Evolutionary conservation across 2,329 filamentous ascomycete genomes (phyloP).

Genomic region (Hymenoscyphus repandus): DNA sequence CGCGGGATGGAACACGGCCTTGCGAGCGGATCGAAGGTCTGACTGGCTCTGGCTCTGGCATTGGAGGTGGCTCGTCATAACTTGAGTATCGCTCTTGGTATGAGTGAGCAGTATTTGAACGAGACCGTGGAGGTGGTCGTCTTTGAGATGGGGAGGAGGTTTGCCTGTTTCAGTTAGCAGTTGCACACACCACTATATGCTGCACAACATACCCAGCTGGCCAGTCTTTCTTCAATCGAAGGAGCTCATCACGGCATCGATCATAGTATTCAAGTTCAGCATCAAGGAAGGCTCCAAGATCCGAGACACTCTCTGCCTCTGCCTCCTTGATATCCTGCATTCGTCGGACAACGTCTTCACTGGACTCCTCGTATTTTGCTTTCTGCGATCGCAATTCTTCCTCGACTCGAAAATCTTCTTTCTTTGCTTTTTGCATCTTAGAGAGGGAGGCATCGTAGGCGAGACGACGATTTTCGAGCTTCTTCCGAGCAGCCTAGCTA

Average conservation of each 20-base stretch:
- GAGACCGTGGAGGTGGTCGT: conserved; percentile 37
- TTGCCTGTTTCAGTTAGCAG: conserved; percentile 21
- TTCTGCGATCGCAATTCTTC: conserved; percentile 88
- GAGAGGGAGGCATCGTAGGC: conserved; percentile 85
- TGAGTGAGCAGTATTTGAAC: conserved; percentile 60
- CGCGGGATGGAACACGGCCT: conserved; percentile 24
- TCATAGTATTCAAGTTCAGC: conserved; percentile 90
- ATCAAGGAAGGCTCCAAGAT: conserved; percentile 78
- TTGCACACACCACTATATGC: background rate
- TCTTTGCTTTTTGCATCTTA: conserved; percentile 91
- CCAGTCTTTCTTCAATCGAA: conserved; percentile 65
- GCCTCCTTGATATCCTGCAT: conserved; percentile 97
- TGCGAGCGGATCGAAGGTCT: conserved; percentile 48
- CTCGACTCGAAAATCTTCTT: conserved; percentile 87
- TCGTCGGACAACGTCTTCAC: conserved; percentile 81
- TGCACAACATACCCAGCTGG: conserved; percentile 48
- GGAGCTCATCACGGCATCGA: conserved; percentile 77
- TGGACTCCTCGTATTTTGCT: conserved; percentile 93
- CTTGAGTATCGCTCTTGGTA: conserved; percentile 54
- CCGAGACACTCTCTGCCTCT: conserved; percentile 75
- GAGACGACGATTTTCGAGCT: conserved; percentile 82
- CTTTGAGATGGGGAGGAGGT: conserved; percentile 22
- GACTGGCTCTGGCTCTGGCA: conserved; percentile 37
- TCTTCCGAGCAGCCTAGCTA: conserved; percentile 72
- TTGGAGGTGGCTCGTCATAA: conserved; percentile 42